phyloP scores from a whole-genome alignment of 129 eudicot genomes.

The Logfia minima region DNA sequence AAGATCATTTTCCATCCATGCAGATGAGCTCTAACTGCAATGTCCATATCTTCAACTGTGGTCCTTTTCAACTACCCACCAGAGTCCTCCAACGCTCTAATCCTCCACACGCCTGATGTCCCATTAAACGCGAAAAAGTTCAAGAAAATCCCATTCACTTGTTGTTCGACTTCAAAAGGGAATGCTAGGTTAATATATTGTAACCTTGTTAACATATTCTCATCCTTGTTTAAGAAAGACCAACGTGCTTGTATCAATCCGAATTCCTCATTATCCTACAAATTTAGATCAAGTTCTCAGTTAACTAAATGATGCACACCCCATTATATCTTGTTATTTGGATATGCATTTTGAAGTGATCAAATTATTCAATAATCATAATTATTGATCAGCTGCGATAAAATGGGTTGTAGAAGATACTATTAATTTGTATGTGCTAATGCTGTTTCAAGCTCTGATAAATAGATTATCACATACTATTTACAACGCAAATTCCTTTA shows the following conservation, averaged over 20 bases:
- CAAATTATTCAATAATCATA: slow-evolving; percentile 20
- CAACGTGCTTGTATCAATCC: slow-evolving; percentile 64
- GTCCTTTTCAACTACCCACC: slow-evolving; percentile 69
- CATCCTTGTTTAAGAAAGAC: slow-evolving; percentile 62
- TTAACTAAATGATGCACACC: neutral
- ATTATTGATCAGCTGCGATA: neutral
- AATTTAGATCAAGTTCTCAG: neutral
- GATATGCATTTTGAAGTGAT: neutral
- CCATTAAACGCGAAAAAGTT: slow-evolving; percentile 67
- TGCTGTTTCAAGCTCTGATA: neutral
- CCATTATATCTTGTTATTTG: neutral
- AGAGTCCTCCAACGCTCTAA: slow-evolving; percentile 56
- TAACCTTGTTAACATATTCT: slow-evolving; percentile 53
- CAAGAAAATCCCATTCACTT: slow-evolving; percentile 57
- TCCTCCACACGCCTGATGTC: slow-evolving; percentile 69
- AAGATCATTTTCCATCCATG: slow-evolving; percentile 60
- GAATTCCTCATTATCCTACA: slow-evolving; percentile 49
- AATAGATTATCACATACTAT: no score
- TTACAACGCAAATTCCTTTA: no score
- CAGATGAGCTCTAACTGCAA: slow-evolving; percentile 59
- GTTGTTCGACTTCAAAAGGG: slow-evolving; percentile 70
- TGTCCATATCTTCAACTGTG: slow-evolving; percentile 55
- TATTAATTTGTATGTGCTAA: neutral
- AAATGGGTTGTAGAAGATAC: neutral
- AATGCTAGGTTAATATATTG: slow-evolving; percentile 54